Conservation (phyloP, 1,284 basidiomycete species). For the Sanghuangporus baumii region DNA sequence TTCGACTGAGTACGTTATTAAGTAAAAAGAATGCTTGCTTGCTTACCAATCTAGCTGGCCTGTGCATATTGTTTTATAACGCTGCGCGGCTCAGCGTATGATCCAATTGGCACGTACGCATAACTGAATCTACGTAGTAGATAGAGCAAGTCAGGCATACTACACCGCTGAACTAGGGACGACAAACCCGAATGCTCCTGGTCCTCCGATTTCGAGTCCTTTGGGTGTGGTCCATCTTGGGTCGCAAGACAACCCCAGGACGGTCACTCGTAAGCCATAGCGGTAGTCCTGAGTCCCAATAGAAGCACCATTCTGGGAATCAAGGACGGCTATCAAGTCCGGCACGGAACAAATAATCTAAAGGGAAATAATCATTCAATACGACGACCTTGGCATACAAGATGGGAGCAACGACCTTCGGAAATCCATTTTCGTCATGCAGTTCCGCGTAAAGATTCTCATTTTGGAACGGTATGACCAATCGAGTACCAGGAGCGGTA, state of each 20-base stretch:
- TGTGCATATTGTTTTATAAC: conserved; percentile 30
- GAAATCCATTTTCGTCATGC: conserved; percentile 30
- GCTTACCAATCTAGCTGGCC: not conserved
- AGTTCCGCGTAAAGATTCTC: conserved; percentile 47
- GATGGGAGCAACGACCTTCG: conserved; percentile 22
- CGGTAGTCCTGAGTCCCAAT: conserved; percentile 45
- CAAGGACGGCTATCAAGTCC: conserved; percentile 52
- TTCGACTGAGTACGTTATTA: too few species aligned
- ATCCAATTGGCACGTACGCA: conserved; percentile 27
- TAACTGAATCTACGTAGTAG: conserved; percentile 17
- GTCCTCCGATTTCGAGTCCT: conserved; percentile 49
- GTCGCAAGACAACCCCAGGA: conserved; percentile 50
- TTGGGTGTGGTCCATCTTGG: conserved; percentile 52
- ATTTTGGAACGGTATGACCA: conserved; percentile 52
- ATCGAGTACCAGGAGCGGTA: conserved; percentile 15
- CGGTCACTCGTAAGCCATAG: conserved; percentile 51
- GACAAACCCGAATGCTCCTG: conserved; percentile 24
- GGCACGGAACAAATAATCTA: conserved; percentile 45
- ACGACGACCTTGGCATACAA: not conserved
- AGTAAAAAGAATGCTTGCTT: not conserved
- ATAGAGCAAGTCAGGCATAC: not conserved
- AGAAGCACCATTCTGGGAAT: conserved; percentile 47
- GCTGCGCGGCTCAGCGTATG: conserved; percentile 28
- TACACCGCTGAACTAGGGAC: not conserved
- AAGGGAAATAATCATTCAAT: not conserved